Percentiles rank a stretch among this genome's conserved stretches.
Conservation (phyloP, 1,139 yeast species). For the Groenewaldozyma auringiensis region DNA sequence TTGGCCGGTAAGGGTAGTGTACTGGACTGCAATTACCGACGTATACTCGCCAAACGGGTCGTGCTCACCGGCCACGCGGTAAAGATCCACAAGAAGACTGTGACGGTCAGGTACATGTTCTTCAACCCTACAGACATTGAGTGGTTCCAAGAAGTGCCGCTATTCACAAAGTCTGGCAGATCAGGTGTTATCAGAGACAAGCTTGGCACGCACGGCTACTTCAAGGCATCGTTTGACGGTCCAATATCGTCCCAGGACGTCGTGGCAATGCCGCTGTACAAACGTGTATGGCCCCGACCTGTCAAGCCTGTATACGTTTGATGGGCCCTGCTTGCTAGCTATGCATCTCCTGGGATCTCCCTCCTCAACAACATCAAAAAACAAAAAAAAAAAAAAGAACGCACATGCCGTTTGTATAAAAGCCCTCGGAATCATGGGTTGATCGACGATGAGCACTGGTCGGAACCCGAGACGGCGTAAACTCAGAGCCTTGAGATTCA, state of each 20-base stretch:
- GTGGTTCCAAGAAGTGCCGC: slow-evolving; percentile 86
- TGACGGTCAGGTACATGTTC: slow-evolving; percentile 95
- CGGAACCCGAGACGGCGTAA: no score
- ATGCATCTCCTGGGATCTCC: neutral
- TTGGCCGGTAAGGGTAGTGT: slow-evolving; percentile 87
- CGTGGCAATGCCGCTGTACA: slow-evolving; percentile 88
- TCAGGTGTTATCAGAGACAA: slow-evolving; percentile 90
- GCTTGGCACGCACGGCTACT: slow-evolving; percentile 97
- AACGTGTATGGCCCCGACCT: slow-evolving; percentile 76
- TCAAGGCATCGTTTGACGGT: slow-evolving; percentile 92
- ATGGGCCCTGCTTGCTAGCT: neutral
- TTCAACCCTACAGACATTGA: slow-evolving; percentile 84
- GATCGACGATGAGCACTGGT: neutral
- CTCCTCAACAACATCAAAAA: no score
- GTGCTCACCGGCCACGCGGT: slow-evolving; percentile 91
- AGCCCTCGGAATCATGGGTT: no score
- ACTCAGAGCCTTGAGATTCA: no score
- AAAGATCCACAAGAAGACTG: slow-evolving; percentile 86
- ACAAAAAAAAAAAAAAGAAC: no score
- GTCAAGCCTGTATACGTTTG: neutral
- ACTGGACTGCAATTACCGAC: slow-evolving; percentile 74
- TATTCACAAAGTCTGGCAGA: slow-evolving; percentile 87
- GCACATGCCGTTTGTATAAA: no score
- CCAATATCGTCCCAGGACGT: slow-evolving; percentile 87
- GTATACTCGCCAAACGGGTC: slow-evolving; percentile 81